A percentile compares a stretch with the other conserved stretches of the same genome.
phyloP scores from a whole-genome alignment of 139 green algal species.

The Chlorella sp. region DNA sequence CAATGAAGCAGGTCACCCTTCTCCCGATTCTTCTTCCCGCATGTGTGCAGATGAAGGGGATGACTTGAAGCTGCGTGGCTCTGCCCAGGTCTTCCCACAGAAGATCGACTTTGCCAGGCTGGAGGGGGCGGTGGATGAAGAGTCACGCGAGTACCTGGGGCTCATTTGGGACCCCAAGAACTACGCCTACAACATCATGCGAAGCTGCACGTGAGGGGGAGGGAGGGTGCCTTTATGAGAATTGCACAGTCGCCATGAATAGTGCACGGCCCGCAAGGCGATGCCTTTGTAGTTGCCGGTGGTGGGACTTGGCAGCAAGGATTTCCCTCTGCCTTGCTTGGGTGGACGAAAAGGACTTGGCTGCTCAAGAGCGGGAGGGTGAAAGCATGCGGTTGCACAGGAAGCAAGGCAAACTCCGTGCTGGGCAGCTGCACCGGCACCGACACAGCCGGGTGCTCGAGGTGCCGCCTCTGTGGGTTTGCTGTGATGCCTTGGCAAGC shows the following conservation, averaged over 20 bases:
- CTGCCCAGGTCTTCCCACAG: not conserved
- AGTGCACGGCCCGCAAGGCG: not conserved
- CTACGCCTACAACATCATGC: constrained; percentile 10
- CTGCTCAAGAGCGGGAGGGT: too few relatives aligned
- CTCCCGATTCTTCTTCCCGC: too few relatives aligned
- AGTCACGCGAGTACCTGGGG: not conserved
- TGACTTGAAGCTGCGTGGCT: not conserved
- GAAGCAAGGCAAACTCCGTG: too few relatives aligned
- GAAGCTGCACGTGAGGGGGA: constrained; percentile 8
- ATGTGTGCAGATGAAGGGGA: not conserved
- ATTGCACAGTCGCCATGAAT: not conserved
- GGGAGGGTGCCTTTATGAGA: not conserved
- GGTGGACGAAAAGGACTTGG: too few relatives aligned
- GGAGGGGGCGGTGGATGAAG: not conserved
- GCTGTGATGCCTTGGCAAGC: too few relatives aligned
- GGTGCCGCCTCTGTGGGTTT: too few relatives aligned
- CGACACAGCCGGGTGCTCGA: too few relatives aligned
- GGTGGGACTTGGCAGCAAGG: too few relatives aligned
- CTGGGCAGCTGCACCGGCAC: too few relatives aligned
- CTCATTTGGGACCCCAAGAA: not conserved
- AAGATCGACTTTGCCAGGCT: not conserved
- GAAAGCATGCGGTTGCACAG: too few relatives aligned
- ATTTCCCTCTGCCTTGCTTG: not conserved
- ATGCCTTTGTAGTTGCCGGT: not conserved
- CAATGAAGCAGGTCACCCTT: too few relatives aligned